Base-by-base conservation (phyloP, 768 basidiomycete species). In the Leccinum longicurvipes region DNA sequence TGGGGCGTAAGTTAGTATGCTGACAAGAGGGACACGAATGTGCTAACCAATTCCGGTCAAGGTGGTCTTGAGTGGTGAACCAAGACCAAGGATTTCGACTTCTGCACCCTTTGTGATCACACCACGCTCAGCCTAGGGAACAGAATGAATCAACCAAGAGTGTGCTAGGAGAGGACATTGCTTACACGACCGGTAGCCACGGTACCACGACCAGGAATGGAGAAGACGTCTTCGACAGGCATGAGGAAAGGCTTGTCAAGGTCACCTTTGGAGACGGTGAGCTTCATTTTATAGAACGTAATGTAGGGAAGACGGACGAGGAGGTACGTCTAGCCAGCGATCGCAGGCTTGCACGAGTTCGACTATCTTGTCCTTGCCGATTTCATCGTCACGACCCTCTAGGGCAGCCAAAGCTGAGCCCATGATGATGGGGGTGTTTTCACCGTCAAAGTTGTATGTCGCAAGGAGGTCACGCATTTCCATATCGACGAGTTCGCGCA, bases 401-500 rank as follows among this genome's bases (percentile, higher is more conserved):
- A 99, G 81, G 50, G 96, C 96, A 55, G 94, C 93, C 55, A 99
- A 79, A 54, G 97, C 97, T 19, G 94, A 95, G 45, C 97, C 97
- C 89, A 93, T 94, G 68, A 98, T 73, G 65, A 99, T 98, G n/a
- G 97, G 97, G 0, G 97, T 98, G 65, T 87, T 82, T 73, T 99
- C 97, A 52, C 97, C 97, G 65, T 99, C 97, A 61, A 90, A 99
- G 65, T 93, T 91, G 78, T 98, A 98, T 14, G 85, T 85, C 4
- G 85, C 76, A 23, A 99, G 82, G 11, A 99, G 81, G 69, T 99
- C 97, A 57, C 97, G 87, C 87, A 99, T 99, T 82, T 99, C 97
- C 95, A 99, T 98, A 65, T 99, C 97, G 58, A 99, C 97, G 57
- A 99, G 88, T 77, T 97, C 93, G 54, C 98, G 78, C 94, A 99